Percentiles rank a stretch among this genome's conserved stretches.
Evolutionary conservation across 2,329 filamentous ascomycete genomes (phyloP).

Genomic region (Trichoderma gracile): DNA sequence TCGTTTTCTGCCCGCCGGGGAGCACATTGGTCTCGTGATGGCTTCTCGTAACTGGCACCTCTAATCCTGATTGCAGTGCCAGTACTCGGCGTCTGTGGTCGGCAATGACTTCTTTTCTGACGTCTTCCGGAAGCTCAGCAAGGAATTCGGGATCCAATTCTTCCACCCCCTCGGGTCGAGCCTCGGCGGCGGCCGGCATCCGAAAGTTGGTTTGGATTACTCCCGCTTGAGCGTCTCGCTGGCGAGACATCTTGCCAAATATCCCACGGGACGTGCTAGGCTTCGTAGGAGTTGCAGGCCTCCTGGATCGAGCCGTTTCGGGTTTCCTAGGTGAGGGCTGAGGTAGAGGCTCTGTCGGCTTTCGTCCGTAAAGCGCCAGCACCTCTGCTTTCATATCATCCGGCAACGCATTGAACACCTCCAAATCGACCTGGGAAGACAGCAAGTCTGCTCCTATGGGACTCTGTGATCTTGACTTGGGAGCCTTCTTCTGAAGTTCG

Average conservation of each 20-base stretch:
- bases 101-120: constrained; percentile 74
- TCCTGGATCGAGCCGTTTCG: constrained; percentile 52
- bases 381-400: constrained; percentile 84
- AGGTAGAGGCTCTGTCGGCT: constrained; percentile 40
- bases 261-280: constrained; percentile 50
- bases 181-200: constrained; percentile 39
- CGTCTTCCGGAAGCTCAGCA: constrained; percentile 77
- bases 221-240: constrained; percentile 56
- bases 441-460: constrained; percentile 48
- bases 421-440: constrained; percentile 80
- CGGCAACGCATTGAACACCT: constrained; percentile 80
- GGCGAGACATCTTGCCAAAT: constrained; percentile 51
- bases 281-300: constrained; percentile 65
- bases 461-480: constrained; percentile 41
- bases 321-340: constrained; percentile 60
- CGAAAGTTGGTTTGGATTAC: constrained; percentile 75
- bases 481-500: constrained; percentile 36
- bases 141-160: constrained; percentile 72
- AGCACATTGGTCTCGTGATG: constrained; percentile 33
- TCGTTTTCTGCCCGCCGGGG: constrained; percentile 43
- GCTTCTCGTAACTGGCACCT: constrained; percentile 37
- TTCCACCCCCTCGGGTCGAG: constrained; percentile 41
- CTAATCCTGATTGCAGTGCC: constrained; percentile 56
- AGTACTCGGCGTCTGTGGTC: constrained; percentile 64
- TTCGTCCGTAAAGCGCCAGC: constrained; percentile 65